Percentiles rank a stretch among this genome's conserved stretches.
Conservation (phyloP, 148 eudicot genomes). For the Chenopodium formosanum region DNA sequence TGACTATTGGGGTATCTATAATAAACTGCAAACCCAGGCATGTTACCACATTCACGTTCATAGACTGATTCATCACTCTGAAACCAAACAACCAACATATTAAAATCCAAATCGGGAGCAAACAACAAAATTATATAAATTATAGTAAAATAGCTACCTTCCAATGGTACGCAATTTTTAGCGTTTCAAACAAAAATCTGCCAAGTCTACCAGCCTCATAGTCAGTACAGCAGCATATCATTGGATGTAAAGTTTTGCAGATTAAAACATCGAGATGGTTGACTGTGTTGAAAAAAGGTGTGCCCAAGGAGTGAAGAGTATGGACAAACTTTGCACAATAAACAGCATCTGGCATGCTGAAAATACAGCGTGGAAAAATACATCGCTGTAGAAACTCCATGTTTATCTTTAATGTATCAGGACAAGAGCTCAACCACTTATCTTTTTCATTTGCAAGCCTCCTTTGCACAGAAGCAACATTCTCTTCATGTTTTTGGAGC, state of each 20-base stretch:
- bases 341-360: constrained; percentile 96
- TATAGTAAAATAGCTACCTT: constrained; percentile 51
- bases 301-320: constrained; percentile 91
- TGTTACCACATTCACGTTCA: constrained; percentile 97
- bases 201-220: constrained; percentile 98
- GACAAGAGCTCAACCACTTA: constrained; percentile 93
- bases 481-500: constrained; percentile 78
- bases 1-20: constrained; percentile 92
- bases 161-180: constrained; percentile 89
- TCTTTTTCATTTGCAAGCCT: constrained; percentile 92
- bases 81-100: constrained; percentile 26
- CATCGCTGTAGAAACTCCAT: constrained; percentile 99
- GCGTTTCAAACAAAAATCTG: constrained; percentile 83
- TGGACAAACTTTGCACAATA: constrained; percentile 96
- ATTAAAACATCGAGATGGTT: constrained; percentile 96
- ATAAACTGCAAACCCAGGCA: constrained; percentile 99
- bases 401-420: constrained; percentile 90
- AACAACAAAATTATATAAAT: background rate
- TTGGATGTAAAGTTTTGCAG: constrained; percentile 95
- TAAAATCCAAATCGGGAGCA: background rate
- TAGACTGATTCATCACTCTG: constrained; percentile 91
- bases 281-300: constrained; percentile 94
- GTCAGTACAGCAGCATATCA: constrained; percentile 99
- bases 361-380: constrained; percentile 95
- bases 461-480: constrained; percentile 83